Evolutionary conservation across 805 yeast genomes (phyloP), one percentile per base, ranked within the genome.

Genomic region (Yamadazyma nakazawae): DNA sequence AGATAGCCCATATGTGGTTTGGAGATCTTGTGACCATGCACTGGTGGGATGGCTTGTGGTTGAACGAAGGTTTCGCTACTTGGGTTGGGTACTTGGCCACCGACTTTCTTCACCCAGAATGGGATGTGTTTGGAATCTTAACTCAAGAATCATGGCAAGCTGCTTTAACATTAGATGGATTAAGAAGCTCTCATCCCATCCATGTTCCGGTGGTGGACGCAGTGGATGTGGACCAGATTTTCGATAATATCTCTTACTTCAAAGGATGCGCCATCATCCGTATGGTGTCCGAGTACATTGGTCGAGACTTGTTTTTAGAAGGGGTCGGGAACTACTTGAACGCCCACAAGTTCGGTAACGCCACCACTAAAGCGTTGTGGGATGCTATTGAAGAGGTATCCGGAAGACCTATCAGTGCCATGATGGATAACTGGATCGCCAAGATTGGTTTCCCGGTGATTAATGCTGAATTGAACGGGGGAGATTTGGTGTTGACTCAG

Each of bases 1-100:
- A 88, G 66, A 72, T 88, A 48, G 95, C 95, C 10, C 96, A 88
- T 66, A 94, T 88, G 62, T 88, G 96, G 96, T 88, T 88, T 59
- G 96, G 96, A 46, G 84, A 88, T 64, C 76, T 85, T 56, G 92
- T 87, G 50, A 88, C 96, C 40, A 88, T 88, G 96, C 82, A 85
- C 58, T 88, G 95, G 94, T 88, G 96, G 96, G 88, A 88, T 57
- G 94, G 86, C 57, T 74, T 88, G 54, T 88, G 96, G 96, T 78
- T 88, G 51, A 88, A 88, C 60, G 96, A 88, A 67, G 94, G 95
- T 12, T 88, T 88, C 67, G 96, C 96, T 14, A 88, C 96, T 24
- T 88, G 88, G 83, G 85, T 85, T 60, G 87, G 89, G 3, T 84
- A 78, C 75, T 68, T 76, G 45, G 83, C 90, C 14, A 84, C 84